These are phyloP conservation scores for Talaromyces sp. DNA, from an alignment of 2,329 filamentous ascomycete genomes.

Conservation along the genomic window DNA sequence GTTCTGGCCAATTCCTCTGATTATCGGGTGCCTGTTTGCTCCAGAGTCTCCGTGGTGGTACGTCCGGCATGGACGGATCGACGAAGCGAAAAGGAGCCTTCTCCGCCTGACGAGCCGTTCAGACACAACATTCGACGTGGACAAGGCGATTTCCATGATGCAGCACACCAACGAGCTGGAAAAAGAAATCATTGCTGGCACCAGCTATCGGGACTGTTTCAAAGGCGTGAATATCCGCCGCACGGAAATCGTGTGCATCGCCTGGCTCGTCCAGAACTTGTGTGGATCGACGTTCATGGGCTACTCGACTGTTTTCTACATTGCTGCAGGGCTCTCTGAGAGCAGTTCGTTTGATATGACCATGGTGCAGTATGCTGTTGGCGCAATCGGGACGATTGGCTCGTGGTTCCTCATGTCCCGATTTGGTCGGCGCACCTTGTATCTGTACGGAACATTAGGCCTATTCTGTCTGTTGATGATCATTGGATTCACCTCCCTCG, in stretches of 20 bases:
- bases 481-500: conserved; percentile 37
- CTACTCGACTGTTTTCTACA: conserved; percentile 50
- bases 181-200: conserved; percentile 47
- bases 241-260: conserved; percentile 36
- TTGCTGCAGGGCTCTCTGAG: conserved; percentile 25
- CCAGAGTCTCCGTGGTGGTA: conserved; percentile 11
- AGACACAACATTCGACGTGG: conserved; percentile 53
- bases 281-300: conserved; percentile 40
- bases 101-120: conserved; percentile 38
- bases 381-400: conserved; percentile 27
- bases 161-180: conserved; percentile 79
- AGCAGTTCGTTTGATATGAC: conserved; percentile 47
- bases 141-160: conserved; percentile 89
- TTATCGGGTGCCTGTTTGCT: conserved; percentile 34
- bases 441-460: conserved; percentile 24
- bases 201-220: conserved; percentile 56
- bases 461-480: conserved; percentile 28
- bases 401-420: conserved; percentile 27
- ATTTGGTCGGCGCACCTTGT: conserved; percentile 25
- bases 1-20: conserved; percentile 48
- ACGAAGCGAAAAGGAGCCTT: conserved; percentile 2
- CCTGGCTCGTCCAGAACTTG: conserved; percentile 39
- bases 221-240: conserved; percentile 32
- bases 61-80: conserved; percentile 3
- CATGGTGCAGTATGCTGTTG: conserved; percentile 44